A percentile compares a stretch with the other conserved stretches of the same genome.
phyloP scores from a whole-genome alignment of 768 basidiomycete species.

The Fomitopsis serialis region DNA sequence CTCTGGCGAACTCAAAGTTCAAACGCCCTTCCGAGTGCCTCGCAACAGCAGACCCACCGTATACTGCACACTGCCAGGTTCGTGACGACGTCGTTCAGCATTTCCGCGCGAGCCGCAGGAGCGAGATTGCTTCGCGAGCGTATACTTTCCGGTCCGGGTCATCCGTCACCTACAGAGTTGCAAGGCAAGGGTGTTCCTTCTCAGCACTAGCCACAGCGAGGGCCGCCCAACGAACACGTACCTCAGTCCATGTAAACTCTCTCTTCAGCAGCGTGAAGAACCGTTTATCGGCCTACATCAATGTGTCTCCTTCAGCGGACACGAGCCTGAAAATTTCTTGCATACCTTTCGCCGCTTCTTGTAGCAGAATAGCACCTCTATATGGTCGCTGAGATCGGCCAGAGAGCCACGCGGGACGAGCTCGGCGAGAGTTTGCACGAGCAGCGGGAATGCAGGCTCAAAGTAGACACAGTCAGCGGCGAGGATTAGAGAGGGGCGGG shows the following conservation, averaged over 20 bases:
- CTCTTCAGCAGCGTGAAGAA: slow-evolving; percentile 81
- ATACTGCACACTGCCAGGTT: too few species aligned
- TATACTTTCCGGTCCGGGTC: slow-evolving; percentile 57
- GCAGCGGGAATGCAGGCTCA: slow-evolving; percentile 85
- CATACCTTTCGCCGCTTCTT: slow-evolving; percentile 88
- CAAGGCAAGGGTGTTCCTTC: neutral
- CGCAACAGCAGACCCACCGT: too few species aligned
- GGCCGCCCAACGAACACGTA: too few species aligned
- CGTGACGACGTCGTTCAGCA: neutral
- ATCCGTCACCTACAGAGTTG: slow-evolving; percentile 59
- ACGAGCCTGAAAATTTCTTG: neutral
- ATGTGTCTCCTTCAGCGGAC: neutral
- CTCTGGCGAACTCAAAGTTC: too few species aligned
- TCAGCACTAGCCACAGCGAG: too few species aligned
- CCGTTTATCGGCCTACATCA: slow-evolving; percentile 72
- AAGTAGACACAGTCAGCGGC: slow-evolving; percentile 97
- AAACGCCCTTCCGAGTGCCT: too few species aligned
- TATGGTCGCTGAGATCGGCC: slow-evolving; percentile 31
- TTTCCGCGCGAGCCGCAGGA: slow-evolving; percentile 42
- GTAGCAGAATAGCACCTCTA: slow-evolving; percentile 86
- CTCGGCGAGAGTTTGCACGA: slow-evolving; percentile 72
- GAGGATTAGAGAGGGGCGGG: slow-evolving; percentile 61
- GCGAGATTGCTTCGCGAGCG: slow-evolving; percentile 58
- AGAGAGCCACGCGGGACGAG: slow-evolving; percentile 35
- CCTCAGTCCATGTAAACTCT: slow-evolving; percentile 68